phyloP scores from a whole-genome alignment of 208 protist species.

The Trypanosoma mega region DNA sequence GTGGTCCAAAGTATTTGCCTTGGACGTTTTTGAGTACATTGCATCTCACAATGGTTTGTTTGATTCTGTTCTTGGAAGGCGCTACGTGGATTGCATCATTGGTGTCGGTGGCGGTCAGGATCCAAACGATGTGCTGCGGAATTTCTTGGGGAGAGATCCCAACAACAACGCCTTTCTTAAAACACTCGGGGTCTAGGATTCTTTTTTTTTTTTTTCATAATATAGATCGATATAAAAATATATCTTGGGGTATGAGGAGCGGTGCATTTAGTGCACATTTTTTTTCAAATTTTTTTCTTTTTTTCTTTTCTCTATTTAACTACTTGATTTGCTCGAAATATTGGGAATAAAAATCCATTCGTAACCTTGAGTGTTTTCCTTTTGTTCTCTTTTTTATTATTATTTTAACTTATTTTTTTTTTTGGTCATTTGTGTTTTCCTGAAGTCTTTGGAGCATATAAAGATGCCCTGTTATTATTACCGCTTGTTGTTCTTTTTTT shows the following conservation, averaged over 20 bases:
- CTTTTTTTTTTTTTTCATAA: constrained; percentile 1
- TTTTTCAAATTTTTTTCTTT: constrained; percentile 6
- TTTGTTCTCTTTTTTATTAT: constrained; percentile 11
- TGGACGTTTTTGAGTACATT: constrained; percentile 85
- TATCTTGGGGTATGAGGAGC: constrained; percentile 1
- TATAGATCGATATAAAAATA: background rate
- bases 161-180: constrained; percentile 77
- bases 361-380: constrained; percentile 11
- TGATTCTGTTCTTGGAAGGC: constrained; percentile 54
- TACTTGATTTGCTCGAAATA: background rate
- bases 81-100: constrained; percentile 76
- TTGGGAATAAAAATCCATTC: background rate
- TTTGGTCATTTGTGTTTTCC: constrained; percentile 10
- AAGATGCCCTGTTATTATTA: background rate
- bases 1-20: constrained; percentile 85
- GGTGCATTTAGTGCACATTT: constrained; percentile 10
- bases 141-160: constrained; percentile 85
- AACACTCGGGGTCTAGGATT: constrained; percentile 53
- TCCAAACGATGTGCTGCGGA: constrained; percentile 66
- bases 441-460: background rate
- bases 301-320: constrained; percentile 19
- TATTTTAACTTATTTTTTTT: constrained; percentile 10
- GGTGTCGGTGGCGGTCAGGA: constrained; percentile 73
- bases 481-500: background rate
- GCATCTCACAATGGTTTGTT: constrained; percentile 61